Evolutionary conservation across 2,329 filamentous ascomycete species (phyloP), one percentile per base, ranked within the genome.

Genomic region (Neofusicoccum kwambonambiense): DNA sequence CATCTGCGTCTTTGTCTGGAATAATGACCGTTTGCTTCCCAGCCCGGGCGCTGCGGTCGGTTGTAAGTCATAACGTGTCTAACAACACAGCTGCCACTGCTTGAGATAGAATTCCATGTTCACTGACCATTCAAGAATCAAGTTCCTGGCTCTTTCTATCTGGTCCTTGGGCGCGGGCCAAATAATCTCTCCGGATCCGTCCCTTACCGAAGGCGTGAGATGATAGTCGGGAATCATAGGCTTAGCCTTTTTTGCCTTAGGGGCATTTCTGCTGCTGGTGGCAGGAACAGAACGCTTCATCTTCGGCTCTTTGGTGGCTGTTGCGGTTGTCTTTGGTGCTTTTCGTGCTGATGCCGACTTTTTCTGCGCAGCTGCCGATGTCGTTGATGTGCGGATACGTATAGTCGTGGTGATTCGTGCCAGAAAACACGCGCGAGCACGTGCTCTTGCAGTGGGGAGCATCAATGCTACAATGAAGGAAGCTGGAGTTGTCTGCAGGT

Each of bases 1-100:
- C 89, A 73, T 90, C 88, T 2, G 87, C 87, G 69, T 90, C 88
- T 70, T 90, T 90, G 71, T 90, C 88, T 0, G 89, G 89, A 0
- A 90, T 81, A 13, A 91, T 86, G 17, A 90, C 74, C 1, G 83
- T 85, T 41, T 76, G 79, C 64, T 85, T 80, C 9, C 81, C 75
- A 11, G 84, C 76, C 15, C 77, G 70, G 17, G 82, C 86, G 73
- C 87, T 88, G 67, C n/a, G 8, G 19, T 17, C 12, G 11, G 22
- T 11, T 60, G 11, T 58, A 31, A 42, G 4, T 19, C 47, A 60
- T 31, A 31, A 31, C 27, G 27, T 31, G 1, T 31, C 27, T 7
- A 7, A 31, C 27, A 31, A 31, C 27, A 31, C 27, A 31, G 27
- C 27, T 31, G 27, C 6, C 27, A 31, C 27, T 31, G 27, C 27